Conservation (phyloP, 331 rosid genomes). For the Pyracantha coccinea region DNA sequence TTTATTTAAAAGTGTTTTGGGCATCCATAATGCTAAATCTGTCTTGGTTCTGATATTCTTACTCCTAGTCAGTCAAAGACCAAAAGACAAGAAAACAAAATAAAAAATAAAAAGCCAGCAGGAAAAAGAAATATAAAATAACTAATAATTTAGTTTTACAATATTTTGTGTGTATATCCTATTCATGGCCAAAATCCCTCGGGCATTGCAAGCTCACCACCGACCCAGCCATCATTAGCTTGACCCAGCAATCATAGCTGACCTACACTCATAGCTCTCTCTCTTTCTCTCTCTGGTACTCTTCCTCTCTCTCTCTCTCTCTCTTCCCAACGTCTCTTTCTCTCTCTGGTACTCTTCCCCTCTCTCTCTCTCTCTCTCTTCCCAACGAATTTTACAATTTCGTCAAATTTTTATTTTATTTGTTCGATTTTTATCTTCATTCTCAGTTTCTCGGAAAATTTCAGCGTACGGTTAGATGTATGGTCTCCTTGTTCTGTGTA, state of each 20-base stretch:
- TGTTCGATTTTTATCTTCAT: neutral
- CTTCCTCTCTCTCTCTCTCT: neutral
- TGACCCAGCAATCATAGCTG: constrained; percentile 19
- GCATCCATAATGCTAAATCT: neutral
- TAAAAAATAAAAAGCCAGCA: neutral
- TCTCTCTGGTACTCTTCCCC: constrained; percentile 28
- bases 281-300: constrained; percentile 1
- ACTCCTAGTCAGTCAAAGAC: neutral
- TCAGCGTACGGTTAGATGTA: constrained; percentile 7
- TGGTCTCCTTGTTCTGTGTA: neutral
- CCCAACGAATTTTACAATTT: constrained; percentile 12
- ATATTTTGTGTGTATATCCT: neutral
- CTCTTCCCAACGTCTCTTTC: neutral
- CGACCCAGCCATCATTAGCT: too few species aligned
- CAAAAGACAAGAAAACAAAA: neutral
- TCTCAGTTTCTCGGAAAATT: neutral
- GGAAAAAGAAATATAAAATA: neutral
- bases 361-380: neutral
- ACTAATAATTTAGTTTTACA: neutral
- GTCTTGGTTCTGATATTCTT: neutral
- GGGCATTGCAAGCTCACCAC: constrained; percentile 18
- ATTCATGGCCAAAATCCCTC: neutral
- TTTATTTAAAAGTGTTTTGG: too few species aligned
- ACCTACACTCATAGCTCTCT: too few species aligned
- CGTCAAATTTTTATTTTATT: neutral